These are phyloP conservation scores for Diplosphaera chodatii DNA, from an alignment of 139 green algal genomes.

Conservation along the genomic window DNA sequence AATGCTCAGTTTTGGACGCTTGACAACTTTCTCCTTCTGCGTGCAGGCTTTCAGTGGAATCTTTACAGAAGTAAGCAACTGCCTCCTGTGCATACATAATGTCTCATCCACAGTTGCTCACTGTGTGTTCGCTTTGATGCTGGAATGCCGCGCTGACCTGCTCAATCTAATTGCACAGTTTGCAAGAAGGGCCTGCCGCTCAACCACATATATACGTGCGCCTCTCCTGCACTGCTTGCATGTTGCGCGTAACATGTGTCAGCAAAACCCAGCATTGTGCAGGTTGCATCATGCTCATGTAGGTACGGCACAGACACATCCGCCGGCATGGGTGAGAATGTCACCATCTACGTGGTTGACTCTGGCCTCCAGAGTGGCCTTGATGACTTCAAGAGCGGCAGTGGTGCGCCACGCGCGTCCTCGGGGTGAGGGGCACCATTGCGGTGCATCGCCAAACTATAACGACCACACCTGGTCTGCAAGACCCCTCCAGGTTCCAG, in stretches of 20 bases:
- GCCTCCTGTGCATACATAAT: no score
- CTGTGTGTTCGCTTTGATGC: slow-evolving; percentile 34
- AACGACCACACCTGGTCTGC: no score
- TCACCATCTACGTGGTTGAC: slow-evolving; percentile 72
- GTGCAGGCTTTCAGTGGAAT: slow-evolving; percentile 16
- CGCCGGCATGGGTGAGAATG: slow-evolving; percentile 32
- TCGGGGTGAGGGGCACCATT: slow-evolving; percentile 19
- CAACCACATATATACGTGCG: slow-evolving; percentile 33
- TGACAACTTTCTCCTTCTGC: no score
- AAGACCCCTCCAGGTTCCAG: no score
- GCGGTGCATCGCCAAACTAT: no score
- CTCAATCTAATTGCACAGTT: background rate
- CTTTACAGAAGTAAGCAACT: slow-evolving; percentile 7
- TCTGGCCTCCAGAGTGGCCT: slow-evolving; percentile 45
- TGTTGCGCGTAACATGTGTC: no score
- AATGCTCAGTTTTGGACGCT: no score
- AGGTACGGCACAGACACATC: background rate
- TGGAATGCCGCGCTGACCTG: slow-evolving; percentile 54
- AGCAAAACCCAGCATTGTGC: no score
- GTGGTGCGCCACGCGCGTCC: background rate
- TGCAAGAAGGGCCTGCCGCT: slow-evolving; percentile 50
- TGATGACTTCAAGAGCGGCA: slow-evolving; percentile 50
- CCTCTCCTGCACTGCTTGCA: background rate
- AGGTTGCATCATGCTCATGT: no score
- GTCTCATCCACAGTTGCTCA: no score